phyloP scores from a whole-genome alignment of 129 eudicot genomes.

The Pseudognaphalium luteoalbum region DNA sequence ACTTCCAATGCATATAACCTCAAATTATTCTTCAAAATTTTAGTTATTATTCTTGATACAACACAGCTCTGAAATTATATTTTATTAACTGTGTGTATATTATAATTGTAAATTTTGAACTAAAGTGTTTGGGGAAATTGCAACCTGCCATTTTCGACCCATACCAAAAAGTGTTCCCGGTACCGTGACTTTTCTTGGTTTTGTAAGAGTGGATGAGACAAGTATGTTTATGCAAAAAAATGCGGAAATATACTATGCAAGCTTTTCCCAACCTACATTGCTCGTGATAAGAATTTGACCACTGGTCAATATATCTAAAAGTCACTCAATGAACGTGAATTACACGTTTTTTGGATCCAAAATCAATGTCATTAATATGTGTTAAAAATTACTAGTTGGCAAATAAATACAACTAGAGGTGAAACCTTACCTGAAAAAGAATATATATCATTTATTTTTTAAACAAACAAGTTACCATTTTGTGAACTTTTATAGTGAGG shows the following conservation, averaged over 20 bases:
- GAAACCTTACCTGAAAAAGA: background rate
- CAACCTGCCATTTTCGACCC: no score
- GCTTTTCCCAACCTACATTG: background rate
- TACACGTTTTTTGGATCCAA: no score
- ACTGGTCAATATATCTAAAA: constrained; percentile 30
- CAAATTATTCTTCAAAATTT: background rate
- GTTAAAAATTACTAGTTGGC: background rate
- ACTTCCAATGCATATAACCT: background rate
- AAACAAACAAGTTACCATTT: background rate
- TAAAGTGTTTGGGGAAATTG: no score
- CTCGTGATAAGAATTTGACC: background rate
- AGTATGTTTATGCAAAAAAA: no score
- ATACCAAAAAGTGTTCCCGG: no score
- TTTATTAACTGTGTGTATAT: no score
- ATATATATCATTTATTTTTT: background rate
- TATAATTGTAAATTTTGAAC: no score
- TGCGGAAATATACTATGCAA: no score
- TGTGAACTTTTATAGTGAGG: no score
- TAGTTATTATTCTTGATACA: background rate
- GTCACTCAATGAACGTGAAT: constrained; percentile 41
- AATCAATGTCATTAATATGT: background rate
- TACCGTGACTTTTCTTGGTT: no score
- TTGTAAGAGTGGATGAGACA: no score
- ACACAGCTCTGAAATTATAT: background rate
- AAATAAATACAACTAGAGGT: background rate